phyloP scores from a whole-genome alignment of 2,329 filamentous ascomycete species.

The Trichoderma pleuroti region DNA sequence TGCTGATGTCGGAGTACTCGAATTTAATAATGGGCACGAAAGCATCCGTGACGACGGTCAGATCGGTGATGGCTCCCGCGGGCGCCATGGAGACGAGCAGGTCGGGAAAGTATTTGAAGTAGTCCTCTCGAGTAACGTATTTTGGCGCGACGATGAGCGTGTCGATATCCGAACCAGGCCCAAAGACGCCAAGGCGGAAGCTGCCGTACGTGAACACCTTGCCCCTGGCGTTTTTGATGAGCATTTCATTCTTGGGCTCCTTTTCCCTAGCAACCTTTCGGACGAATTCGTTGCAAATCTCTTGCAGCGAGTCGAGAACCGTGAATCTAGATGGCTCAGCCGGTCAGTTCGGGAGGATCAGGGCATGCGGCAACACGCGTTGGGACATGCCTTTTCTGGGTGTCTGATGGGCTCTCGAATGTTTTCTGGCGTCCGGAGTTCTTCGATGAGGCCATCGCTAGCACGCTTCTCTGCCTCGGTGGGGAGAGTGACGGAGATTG shows the following conservation, averaged over 20 bases:
- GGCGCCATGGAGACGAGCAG: slow-evolving; percentile 74
- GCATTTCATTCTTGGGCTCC: slow-evolving; percentile 66
- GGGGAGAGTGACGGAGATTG: slow-evolving; percentile 74
- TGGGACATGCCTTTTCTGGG: slow-evolving; percentile 66
- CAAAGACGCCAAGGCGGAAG: slow-evolving; percentile 89
- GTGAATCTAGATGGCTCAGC: slow-evolving; percentile 50
- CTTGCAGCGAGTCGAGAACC: slow-evolving; percentile 73
- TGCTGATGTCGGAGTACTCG: slow-evolving; percentile 84
- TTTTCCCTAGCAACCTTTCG: slow-evolving; percentile 72
- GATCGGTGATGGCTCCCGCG: slow-evolving; percentile 74
- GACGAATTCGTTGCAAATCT: slow-evolving; percentile 82
- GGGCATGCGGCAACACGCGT: not conserved
- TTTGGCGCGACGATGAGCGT: slow-evolving; percentile 89
- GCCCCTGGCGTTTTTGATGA: slow-evolving; percentile 80
- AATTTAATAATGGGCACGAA: slow-evolving; percentile 98
- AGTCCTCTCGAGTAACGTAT: slow-evolving; percentile 84
- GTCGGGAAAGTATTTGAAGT: slow-evolving; percentile 84
- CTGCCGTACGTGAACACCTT: slow-evolving; percentile 96
- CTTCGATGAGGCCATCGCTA: slow-evolving; percentile 75
- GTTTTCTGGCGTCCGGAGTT: slow-evolving; percentile 87
- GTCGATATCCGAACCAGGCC: slow-evolving; percentile 96
- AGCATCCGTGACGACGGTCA: slow-evolving; percentile 82
- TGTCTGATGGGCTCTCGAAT: slow-evolving; percentile 81
- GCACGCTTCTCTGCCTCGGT: slow-evolving; percentile 72
- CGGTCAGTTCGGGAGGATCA: not conserved